Evolutionary conservation across 129 eudicot species (phyloP).

Genomic region (Centella asiatica): DNA sequence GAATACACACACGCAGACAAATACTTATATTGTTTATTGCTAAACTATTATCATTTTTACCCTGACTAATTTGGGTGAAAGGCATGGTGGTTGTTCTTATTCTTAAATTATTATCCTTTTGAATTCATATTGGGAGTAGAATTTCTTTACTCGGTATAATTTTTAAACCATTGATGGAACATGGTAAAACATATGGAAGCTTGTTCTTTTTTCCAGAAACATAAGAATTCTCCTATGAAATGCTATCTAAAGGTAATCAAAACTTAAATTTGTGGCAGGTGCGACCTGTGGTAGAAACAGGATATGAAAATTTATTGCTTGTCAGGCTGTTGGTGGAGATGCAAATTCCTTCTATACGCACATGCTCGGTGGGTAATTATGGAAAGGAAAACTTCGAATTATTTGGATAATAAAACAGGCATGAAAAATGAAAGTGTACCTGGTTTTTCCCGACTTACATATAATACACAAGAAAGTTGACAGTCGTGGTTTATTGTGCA

Average conservation of each 20-base stretch:
- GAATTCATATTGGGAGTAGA: not conserved
- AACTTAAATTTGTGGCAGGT: conserved; percentile 41
- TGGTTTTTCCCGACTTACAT: not conserved
- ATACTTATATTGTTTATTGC: too few relatives aligned
- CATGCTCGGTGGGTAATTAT: conserved; percentile 60
- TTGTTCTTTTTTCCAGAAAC: not conserved
- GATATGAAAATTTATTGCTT: conserved; percentile 84
- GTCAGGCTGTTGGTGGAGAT: conserved; percentile 84
- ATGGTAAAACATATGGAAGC: not conserved
- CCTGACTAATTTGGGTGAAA: too few relatives aligned
- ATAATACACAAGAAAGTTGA: conserved; percentile 17
- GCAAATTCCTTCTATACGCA: conserved; percentile 60
- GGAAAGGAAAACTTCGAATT: not conserved
- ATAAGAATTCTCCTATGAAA: not conserved
- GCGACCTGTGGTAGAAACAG: conserved; percentile 98
- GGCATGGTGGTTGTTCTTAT: too few relatives aligned
- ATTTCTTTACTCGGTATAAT: not conserved
- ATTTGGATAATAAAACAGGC: conserved; percentile 4
- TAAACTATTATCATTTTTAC: too few relatives aligned
- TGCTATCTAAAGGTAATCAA: not conserved
- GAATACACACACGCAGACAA: too few relatives aligned
- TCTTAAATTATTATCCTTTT: too few relatives aligned
- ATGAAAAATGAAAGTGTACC: not conserved
- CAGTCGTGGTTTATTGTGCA: conserved; percentile 23
- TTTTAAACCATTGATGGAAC: not conserved